A percentile compares a stretch with the other conserved stretches of the same genome.
phyloP scores from a whole-genome alignment of 2,329 filamentous ascomycete species.

The Talaromyces sp. region DNA sequence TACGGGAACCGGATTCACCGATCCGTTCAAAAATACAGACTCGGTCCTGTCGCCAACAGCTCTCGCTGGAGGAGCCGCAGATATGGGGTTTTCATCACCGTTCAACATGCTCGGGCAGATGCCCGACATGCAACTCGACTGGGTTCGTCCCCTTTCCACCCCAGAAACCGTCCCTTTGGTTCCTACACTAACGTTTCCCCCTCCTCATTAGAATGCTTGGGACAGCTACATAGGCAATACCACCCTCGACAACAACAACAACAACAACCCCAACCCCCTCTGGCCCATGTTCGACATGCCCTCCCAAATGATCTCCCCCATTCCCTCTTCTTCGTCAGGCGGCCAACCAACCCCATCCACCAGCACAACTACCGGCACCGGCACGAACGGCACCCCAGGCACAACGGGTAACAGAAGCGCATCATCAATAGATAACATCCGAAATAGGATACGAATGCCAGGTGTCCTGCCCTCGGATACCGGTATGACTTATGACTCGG shows the following conservation, averaged over 20 bases:
- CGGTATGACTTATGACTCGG: constrained; percentile 15
- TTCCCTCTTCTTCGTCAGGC: neutral
- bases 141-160: constrained; percentile 47
- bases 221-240: constrained; percentile 65
- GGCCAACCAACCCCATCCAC: constrained; percentile 21
- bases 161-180: too few species aligned
- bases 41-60: constrained; percentile 26
- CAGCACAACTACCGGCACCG: constrained; percentile 9
- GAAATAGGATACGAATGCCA: constrained; percentile 14
- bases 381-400: constrained; percentile 11
- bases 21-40: constrained; percentile 31
- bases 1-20: constrained; percentile 30
- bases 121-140: constrained; percentile 55
- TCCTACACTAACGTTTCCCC: constrained; percentile 24
- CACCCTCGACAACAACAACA: constrained; percentile 34
- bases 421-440: constrained; percentile 14
- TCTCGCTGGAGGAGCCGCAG: constrained; percentile 28
- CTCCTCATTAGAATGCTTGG: constrained; percentile 67
- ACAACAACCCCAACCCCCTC: constrained; percentile 31
- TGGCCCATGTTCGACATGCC: constrained; percentile 38
- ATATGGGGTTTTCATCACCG: constrained; percentile 47
- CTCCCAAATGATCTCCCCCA: neutral
- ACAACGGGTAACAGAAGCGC: constrained; percentile 18
- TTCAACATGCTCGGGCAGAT: constrained; percentile 57
- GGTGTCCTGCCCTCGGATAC: constrained; percentile 16